Conservation (phyloP, 345 rosid genomes). For the Hevea brasiliensis region DNA sequence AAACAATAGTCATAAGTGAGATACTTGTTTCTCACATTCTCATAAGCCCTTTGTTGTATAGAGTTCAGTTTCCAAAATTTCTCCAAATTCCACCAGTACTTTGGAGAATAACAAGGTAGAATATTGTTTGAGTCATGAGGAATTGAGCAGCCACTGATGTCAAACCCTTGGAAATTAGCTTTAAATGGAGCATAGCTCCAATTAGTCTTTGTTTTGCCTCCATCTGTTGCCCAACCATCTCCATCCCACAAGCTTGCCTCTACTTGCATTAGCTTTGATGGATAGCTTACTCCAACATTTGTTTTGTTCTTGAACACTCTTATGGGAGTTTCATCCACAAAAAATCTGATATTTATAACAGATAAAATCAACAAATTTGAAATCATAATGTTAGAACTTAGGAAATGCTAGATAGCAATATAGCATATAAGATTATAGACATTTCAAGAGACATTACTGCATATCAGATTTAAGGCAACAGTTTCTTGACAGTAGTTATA, state of each 20-base stretch:
- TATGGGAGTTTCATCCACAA: conserved; percentile 59
- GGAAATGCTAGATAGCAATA: too few species aligned
- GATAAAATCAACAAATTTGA: too few species aligned
- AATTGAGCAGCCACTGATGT: conserved; percentile 40
- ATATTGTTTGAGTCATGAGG: neutral
- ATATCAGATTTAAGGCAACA: too few species aligned
- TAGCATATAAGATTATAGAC: too few species aligned
- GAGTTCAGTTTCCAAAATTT: conserved; percentile 33
- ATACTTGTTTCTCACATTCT: conserved; percentile 25
- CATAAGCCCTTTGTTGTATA: conserved; percentile 15
- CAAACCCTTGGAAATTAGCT: conserved; percentile 48
- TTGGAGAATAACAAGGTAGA: conserved; percentile 28
- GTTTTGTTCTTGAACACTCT: conserved; percentile 65
- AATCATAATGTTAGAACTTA: neutral
- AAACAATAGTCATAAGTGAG: conserved; percentile 47
- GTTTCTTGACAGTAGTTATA: too few species aligned
- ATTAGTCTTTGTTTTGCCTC: conserved; percentile 53
- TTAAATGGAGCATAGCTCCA: conserved; percentile 61
- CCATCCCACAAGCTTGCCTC: conserved; percentile 71
- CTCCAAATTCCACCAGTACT: conserved; percentile 61
- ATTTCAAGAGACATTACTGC: too few species aligned
- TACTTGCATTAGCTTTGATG: conserved; percentile 50
- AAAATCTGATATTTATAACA: conserved; percentile 50
- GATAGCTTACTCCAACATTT: conserved; percentile 44
- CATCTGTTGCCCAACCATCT: conserved; percentile 59